phyloP scores from a whole-genome alignment of 177 flowering plant genomes.

The Telopea speciosissima region DNA sequence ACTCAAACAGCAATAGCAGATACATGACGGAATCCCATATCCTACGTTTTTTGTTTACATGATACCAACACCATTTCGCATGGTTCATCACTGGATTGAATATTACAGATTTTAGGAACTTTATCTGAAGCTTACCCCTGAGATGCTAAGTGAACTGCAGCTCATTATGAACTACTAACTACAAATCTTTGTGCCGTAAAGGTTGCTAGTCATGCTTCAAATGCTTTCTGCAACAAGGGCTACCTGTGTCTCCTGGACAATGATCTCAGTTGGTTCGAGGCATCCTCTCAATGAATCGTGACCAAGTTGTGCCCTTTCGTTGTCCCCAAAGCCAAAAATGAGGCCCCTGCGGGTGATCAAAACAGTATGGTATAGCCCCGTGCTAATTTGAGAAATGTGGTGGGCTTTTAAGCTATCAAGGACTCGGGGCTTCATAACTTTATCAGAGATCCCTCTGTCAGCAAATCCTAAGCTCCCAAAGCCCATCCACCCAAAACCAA shows the following conservation, averaged over 20 bases:
- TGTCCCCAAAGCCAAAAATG: conserved; percentile 87
- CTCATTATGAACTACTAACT: neutral
- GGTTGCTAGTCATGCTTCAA: neutral
- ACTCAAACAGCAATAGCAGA: too few relatives aligned
- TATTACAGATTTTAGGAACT: neutral
- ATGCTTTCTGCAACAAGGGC: neutral
- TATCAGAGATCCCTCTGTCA: conserved; percentile 60
- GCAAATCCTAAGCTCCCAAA: conserved; percentile 91
- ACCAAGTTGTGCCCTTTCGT: conserved; percentile 91
- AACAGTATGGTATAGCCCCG: conserved; percentile 88
- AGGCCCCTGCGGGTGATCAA: conserved; percentile 55
- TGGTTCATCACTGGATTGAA: neutral
- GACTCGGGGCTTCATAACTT: conserved; percentile 54
- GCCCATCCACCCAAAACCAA: conserved; percentile 90
- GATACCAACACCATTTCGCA: too few relatives aligned
- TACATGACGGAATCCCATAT: too few relatives aligned
- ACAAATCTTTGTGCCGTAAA: neutral
- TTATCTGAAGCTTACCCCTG: neutral
- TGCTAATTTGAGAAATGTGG: conserved; percentile 76
- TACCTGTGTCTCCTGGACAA: conserved; percentile 15
- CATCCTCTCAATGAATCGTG: conserved; percentile 69
- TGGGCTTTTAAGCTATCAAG: conserved; percentile 65
- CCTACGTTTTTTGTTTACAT: too few relatives aligned
- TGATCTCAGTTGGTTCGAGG: conserved; percentile 68
- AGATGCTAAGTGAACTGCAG: neutral